A percentile compares a stretch with the other conserved stretches of the same genome.
Conservation (phyloP, 2,329 filamentous ascomycete species). For the Tolypocladium amazonense region DNA sequence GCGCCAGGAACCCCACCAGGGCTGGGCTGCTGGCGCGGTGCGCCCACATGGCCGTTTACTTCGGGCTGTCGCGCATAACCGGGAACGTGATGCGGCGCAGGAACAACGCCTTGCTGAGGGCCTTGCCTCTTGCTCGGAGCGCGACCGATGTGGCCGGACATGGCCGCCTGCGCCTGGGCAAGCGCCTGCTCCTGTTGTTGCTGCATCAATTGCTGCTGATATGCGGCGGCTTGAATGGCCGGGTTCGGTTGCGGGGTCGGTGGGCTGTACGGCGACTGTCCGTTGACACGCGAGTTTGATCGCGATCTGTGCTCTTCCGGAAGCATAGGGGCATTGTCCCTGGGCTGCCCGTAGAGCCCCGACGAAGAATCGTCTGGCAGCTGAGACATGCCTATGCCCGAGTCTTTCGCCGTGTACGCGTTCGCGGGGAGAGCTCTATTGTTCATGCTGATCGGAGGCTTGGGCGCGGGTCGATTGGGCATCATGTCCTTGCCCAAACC, state of each 20-base stretch:
- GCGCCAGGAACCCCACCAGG: slow-evolving; percentile 35
- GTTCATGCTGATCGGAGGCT: slow-evolving; percentile 61
- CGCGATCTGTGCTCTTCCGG: slow-evolving; percentile 58
- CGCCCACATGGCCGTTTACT: slow-evolving; percentile 18
- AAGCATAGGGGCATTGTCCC: slow-evolving; percentile 49
- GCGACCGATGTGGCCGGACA: slow-evolving; percentile 59
- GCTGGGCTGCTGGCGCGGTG: slow-evolving; percentile 25
- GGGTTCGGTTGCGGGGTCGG: slow-evolving; percentile 24
- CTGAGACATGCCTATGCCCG: slow-evolving; percentile 51
- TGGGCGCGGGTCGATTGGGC: slow-evolving; percentile 76
- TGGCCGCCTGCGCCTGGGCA: slow-evolving; percentile 67
- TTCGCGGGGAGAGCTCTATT: slow-evolving; percentile 43
- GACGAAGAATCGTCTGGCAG: slow-evolving; percentile 43
- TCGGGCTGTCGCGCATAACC: slow-evolving; percentile 18
- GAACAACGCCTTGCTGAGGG: slow-evolving; percentile 14
- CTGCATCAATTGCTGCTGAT: slow-evolving; percentile 56
- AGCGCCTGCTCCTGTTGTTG: slow-evolving; percentile 84
- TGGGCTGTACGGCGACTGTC: slow-evolving; percentile 37
- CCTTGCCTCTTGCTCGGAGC: slow-evolving; percentile 62
- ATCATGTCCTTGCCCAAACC: slow-evolving; percentile 43
- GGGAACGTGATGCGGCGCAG: slow-evolving; percentile 12
- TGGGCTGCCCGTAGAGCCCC: slow-evolving; percentile 33
- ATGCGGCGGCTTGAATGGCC: slow-evolving; percentile 33
- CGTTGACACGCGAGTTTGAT: slow-evolving; percentile 56
- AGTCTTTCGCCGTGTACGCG: slow-evolving; percentile 46